These are phyloP conservation scores for Schizophyllum amplum DNA, from an alignment of 1,284 basidiomycete species.

Conservation along the genomic window DNA sequence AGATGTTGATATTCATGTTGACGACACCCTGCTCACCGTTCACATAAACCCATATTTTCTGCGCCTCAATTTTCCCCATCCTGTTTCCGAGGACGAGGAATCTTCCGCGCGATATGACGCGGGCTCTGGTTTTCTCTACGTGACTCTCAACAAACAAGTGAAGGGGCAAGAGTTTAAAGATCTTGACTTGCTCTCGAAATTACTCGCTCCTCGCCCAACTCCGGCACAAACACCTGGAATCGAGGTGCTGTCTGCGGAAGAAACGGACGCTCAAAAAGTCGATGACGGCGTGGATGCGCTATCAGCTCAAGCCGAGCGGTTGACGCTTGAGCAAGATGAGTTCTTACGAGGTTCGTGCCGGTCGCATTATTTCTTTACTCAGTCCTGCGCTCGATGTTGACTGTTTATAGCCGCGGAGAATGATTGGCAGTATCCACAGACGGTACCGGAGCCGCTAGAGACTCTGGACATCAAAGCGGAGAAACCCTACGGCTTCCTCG, in stretches of 20 bases:
- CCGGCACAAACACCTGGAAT: conserved; percentile 39
- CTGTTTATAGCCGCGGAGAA: conserved; percentile 52
- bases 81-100: conserved; percentile 58
- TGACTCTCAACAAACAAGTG: conserved; percentile 60
- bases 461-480: conserved; percentile 31
- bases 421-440: conserved; percentile 70
- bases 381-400: conserved; percentile 1
- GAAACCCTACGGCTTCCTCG: conserved; percentile 64
- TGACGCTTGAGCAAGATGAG: conserved; percentile 50
- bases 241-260: conserved; percentile 50
- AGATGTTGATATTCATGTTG: conserved; percentile 71
- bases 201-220: conserved; percentile 57
- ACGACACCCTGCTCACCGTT: conserved; percentile 60
- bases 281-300: conserved; percentile 33
- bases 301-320: conserved; percentile 25
- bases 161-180: conserved; percentile 63
- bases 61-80: conserved; percentile 61
- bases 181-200: conserved; percentile 65
- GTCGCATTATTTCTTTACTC: conserved; percentile 1
- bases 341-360: conserved; percentile 45
- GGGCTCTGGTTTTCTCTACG: conserved; percentile 57
- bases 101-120: conserved; percentile 70
- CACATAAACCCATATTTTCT: conserved; percentile 79
- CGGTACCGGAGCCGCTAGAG: conserved; percentile 34
- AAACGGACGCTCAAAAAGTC: conserved; percentile 12